A percentile compares a stretch with the other conserved stretches of the same genome.
Evolutionary conservation across 1,284 basidiomycete genomes (phyloP).

Genomic region (Rhodotorula sp.): DNA sequence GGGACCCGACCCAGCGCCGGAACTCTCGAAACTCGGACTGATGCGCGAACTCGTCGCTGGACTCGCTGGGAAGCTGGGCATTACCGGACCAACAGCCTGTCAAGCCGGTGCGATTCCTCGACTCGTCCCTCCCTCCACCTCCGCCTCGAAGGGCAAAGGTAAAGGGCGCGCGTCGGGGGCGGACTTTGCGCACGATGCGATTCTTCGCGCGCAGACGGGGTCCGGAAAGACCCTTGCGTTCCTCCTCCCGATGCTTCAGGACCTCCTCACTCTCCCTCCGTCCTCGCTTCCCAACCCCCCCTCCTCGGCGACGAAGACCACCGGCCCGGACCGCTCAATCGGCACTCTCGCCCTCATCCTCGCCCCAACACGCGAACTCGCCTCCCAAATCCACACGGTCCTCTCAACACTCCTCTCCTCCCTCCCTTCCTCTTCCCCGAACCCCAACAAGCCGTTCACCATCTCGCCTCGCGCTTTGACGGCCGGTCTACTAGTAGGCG

Average conservation of each 20-base stretch:
- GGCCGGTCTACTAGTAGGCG: constrained; percentile 82
- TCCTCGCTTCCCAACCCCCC: constrained; percentile 58
- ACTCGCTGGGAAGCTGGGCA: constrained; percentile 72
- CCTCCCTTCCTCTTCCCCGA: constrained; percentile 45
- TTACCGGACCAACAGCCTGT: constrained; percentile 84
- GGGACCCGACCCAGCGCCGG: constrained; percentile 27
- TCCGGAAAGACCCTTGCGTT: constrained; percentile 96
- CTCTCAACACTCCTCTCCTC: constrained; percentile 60
- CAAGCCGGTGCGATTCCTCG: constrained; percentile 77
- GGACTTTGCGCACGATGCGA: constrained; percentile 61
- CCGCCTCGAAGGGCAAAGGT: constrained; percentile 46
- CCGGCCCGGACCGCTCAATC: constrained; percentile 51
- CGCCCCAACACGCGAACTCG: constrained; percentile 90
- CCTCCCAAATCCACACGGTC: constrained; percentile 83
- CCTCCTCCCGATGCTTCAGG: constrained; percentile 91
- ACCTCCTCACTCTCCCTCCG: constrained; percentile 81
- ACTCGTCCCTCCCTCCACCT: constrained; percentile 54
- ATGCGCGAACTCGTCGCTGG: constrained; percentile 78
- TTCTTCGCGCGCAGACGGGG: constrained; percentile 96
- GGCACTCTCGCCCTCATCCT: constrained; percentile 94
- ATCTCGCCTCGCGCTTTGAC: constrained; percentile 59
- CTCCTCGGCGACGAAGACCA: neutral
- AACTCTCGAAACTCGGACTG: constrained; percentile 59
- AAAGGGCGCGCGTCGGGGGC: constrained; percentile 31
- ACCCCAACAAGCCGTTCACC: constrained; percentile 8